Evolutionary conservation across 2,329 filamentous ascomycete genomes (phyloP).

Genomic region (Aspergillus tamarii): DNA sequence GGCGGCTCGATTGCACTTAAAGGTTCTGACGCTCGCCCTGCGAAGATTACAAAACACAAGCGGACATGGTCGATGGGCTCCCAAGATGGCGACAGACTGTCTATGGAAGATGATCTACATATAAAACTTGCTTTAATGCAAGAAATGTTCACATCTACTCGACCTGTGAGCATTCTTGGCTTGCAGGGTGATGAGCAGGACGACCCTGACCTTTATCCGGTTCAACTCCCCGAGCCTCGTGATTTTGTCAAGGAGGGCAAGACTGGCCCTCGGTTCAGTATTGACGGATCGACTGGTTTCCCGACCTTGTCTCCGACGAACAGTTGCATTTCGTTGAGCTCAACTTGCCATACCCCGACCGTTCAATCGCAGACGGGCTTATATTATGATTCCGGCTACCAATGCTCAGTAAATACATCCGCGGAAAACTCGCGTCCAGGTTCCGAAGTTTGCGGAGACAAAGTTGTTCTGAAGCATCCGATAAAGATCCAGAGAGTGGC

Average conservation of each 20-base stretch:
- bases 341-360: slow-evolving; percentile 32
- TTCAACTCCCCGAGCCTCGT: slow-evolving; percentile 39
- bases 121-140: slow-evolving; percentile 48
- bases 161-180: slow-evolving; percentile 46
- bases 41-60: slow-evolving; percentile 89
- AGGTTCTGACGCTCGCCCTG: slow-evolving; percentile 61
- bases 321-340: slow-evolving; percentile 44
- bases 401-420: slow-evolving; percentile 26
- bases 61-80: slow-evolving; percentile 95
- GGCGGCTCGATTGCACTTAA: slow-evolving; percentile 53
- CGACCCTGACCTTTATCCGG: slow-evolving; percentile 49
- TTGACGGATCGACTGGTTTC: slow-evolving; percentile 35
- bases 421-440: slow-evolving; percentile 28
- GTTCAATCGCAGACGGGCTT: slow-evolving; percentile 16
- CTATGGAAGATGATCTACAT: slow-evolving; percentile 49
- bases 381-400: slow-evolving; percentile 26
- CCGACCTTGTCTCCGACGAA: slow-evolving; percentile 44
- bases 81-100: slow-evolving; percentile 44
- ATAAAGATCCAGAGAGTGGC: slow-evolving; percentile 35
- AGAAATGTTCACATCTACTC: slow-evolving; percentile 52
- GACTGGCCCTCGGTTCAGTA: slow-evolving; percentile 37
- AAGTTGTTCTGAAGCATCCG: slow-evolving; percentile 28
- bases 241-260: slow-evolving; percentile 35
- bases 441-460: slow-evolving; percentile 26
- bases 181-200: slow-evolving; percentile 49